A percentile compares a stretch with the other conserved stretches of the same genome.
phyloP scores from a whole-genome alignment of 2,329 filamentous ascomycete species.

The Nemania sp. region DNA sequence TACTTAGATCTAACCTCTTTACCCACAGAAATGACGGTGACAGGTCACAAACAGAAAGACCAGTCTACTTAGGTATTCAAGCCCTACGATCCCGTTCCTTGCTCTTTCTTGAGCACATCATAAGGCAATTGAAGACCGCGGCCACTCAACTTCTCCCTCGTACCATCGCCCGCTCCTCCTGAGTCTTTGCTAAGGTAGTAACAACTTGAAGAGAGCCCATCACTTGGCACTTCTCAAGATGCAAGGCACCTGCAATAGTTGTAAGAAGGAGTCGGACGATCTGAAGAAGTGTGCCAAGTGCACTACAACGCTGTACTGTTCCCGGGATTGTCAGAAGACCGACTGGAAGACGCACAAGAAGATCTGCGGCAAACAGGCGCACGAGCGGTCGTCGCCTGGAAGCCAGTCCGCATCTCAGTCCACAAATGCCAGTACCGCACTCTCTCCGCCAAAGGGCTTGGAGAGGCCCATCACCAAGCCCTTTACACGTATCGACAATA shows the following conservation, averaged over 20 bases:
- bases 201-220: no score
- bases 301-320: slow-evolving; percentile 26
- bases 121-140: no score
- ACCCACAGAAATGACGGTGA: no score
- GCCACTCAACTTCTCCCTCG: no score
- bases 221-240: slow-evolving; percentile 6
- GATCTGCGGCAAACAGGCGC: slow-evolving; percentile 20
- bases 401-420: no score
- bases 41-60: no score
- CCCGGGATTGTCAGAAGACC: slow-evolving; percentile 28
- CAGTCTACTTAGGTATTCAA: no score
- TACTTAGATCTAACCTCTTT: no score
- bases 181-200: no score
- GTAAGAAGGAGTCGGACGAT: slow-evolving; percentile 24
- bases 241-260: slow-evolving; percentile 23
- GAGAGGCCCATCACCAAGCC: slow-evolving; percentile 21
- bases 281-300: slow-evolving; percentile 31
- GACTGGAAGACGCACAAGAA: slow-evolving; percentile 33
- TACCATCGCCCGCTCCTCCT: no score
- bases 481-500: slow-evolving; percentile 25
- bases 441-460: slow-evolving; percentile 23
- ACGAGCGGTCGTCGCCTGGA: neutral
- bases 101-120: no score
- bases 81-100: no score
- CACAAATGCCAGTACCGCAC: neutral